Evolutionary conservation across 805 yeast genomes (phyloP), one percentile per base, ranked within the genome.

Genomic region (Candida parachauliodes): DNA sequence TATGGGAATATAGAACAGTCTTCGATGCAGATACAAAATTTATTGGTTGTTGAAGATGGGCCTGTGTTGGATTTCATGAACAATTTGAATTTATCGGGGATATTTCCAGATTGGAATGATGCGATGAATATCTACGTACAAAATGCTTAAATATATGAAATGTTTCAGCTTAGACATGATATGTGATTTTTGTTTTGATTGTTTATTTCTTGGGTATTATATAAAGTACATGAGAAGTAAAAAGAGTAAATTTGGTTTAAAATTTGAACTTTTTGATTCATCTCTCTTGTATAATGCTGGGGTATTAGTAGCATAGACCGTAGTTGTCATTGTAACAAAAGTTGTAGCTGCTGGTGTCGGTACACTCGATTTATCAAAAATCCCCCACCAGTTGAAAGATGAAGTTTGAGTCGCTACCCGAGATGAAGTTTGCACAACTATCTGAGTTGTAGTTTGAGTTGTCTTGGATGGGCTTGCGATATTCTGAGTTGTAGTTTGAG

Each of bases 1-100:
- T 59, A 57, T 41, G 64, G 65, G 10, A 55, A 49, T 28, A 54
- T 57, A 4, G 54, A 41, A 26, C 35, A 40, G 28, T 27, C 28
- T n/a, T 43, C 40, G n/a, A 45, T 41, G 51, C 29, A 39, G 8
- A 48, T 48, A 20, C 30, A 44, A 44, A 43, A 40, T 28, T 37
- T 43, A 26, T 26, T 47, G 23, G 29, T 30, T 3, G 20, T 31
- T 8, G 46, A 45, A 23, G 41, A 29, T 12, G 25, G 21, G 8
- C 52, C 53, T 8, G 37, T 47, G 6, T 33, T 50, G 8, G 52
- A 50, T 31, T 45, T 49, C 19, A 45, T 49, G 36, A 45, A 45
- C 33, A 46, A 38, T 25, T 42, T 48, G 32, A 51, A 48, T 32
- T 38, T 49, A 12, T 37, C 51, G 8, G 45, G 40, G 17, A 42